Base-by-base conservation (phyloP, 2,329 filamentous ascomycete species). In the Phialophora verrucosa region DNA sequence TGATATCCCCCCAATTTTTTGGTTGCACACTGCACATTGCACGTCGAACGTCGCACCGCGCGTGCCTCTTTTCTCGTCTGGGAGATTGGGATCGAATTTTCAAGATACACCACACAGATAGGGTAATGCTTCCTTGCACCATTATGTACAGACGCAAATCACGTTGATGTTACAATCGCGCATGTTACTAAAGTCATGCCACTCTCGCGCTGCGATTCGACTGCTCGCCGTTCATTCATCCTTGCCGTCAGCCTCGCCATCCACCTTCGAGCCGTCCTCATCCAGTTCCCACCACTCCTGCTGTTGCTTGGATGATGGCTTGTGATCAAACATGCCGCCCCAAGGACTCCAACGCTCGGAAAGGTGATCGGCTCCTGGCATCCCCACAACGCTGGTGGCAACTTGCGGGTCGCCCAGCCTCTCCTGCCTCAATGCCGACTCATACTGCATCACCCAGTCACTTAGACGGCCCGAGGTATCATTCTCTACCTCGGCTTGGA, bases 381-480 rank as follows among this genome's bases (percentile, higher is more conserved):
- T 49, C 25, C 25, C 29, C 35, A 54, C 23, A 10, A 54, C 51
- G n/a, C 23, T 44, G 23, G 31, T 42, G 20, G 38, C 60, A 29
- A 62, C 60, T n/a, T 47, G 60, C 12, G 17, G 60, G 35, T 62
- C 60, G 8, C 23, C 42, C 7, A 66, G 17, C n/a, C 64, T 35
- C 14, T 63, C 49, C 23, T 55, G 32, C 32, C 64, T 60, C 27
- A 51, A 35, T 7, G 49, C 50, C 29, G 27, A n/a, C 50, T 66
- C 64, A 54, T 38, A 55, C 27, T 55, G 27, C 32, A 63, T 42
- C 5, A 66, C 64, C 64, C 64, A 66, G 32, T 66, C 64, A 42
- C 53, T 53, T 17, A 50, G 47, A 38, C 35, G 35, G 2, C 51
- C 54, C 20, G 60, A 58, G 14, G 20, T 27, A 44, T 66, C 55